Evolutionary conservation across 805 yeast species (phyloP).

Genomic region (Pichia deserticola): DNA sequence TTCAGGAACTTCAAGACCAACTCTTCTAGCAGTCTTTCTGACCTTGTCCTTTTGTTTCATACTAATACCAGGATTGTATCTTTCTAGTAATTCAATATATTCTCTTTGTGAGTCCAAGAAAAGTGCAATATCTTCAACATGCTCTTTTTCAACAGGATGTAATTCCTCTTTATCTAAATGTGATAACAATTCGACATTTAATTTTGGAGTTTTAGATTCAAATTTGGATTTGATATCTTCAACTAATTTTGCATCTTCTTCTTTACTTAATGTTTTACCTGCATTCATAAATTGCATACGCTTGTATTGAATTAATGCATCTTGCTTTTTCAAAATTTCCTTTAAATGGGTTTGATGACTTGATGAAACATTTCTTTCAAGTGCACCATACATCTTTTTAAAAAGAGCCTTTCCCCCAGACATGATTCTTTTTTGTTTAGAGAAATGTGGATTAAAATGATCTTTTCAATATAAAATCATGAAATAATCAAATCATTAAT

Average conservation of each 20-base stretch:
- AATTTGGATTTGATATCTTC: conserved; percentile 27
- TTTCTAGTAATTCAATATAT: conserved; percentile 69
- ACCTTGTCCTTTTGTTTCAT: conserved; percentile 75
- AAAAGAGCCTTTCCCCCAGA: conserved; percentile 18
- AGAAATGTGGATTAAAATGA: too few relatives aligned
- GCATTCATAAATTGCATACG: conserved; percentile 38
- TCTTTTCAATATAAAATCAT: too few relatives aligned
- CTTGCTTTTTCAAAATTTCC: conserved; percentile 36
- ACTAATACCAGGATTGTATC: conserved; percentile 80
- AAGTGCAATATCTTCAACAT: conserved; percentile 50
- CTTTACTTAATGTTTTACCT: conserved; percentile 28
- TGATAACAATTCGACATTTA: conserved; percentile 21
- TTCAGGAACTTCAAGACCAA: conserved; percentile 72
- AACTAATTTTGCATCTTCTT: conserved; percentile 28
- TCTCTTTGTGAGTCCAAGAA: conserved; percentile 68
- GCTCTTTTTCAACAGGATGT: conserved; percentile 24
- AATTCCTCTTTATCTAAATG: conserved; percentile 22
- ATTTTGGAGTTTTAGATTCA: conserved; percentile 22
- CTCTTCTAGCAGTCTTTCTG: conserved; percentile 72
- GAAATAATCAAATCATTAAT: too few relatives aligned
- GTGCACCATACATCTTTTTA: conserved; percentile 33
- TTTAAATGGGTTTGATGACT: conserved; percentile 32
- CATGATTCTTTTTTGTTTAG: conserved; percentile 11
- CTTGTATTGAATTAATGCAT: conserved; percentile 41
- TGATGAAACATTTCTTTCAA: conserved; percentile 31